Evolutionary conservation across 306 rosid species (phyloP).

Genomic region (Begonia loranthoides): DNA sequence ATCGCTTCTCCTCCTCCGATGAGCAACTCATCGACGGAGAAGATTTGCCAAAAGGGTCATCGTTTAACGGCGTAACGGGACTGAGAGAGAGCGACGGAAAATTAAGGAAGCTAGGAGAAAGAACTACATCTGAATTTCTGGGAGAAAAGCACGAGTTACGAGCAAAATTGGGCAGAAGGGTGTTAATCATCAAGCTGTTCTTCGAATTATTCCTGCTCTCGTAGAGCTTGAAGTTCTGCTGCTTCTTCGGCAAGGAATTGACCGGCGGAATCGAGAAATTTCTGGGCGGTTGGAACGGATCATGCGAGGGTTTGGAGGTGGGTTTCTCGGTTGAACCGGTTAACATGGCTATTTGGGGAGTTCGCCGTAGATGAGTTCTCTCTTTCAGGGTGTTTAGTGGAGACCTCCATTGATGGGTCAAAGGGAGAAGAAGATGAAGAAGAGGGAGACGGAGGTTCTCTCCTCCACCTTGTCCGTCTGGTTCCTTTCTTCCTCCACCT

Average conservation of each 20-base stretch:
- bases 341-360: constrained; percentile 46
- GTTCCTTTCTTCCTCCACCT: neutral
- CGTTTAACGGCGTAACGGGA: constrained; percentile 76
- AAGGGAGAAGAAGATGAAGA: neutral
- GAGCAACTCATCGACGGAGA: constrained; percentile 75
- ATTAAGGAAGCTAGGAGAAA: too few species aligned
- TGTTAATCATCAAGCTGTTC: too few species aligned
- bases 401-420: constrained; percentile 49
- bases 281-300: constrained; percentile 25
- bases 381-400: constrained; percentile 43
- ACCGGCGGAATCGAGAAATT: constrained; percentile 70
- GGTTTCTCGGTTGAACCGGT: constrained; percentile 64
- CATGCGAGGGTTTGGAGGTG: constrained; percentile 12
- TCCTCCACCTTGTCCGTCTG: neutral
- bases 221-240: constrained; percentile 73
- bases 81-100: constrained; percentile 90
- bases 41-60: constrained; percentile 59
- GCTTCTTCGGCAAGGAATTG: constrained; percentile 41
- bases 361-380: too few species aligned
- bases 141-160: too few species aligned
- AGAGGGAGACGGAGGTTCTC: neutral
- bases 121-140: too few species aligned
- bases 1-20: constrained; percentile 74
- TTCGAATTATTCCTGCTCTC: constrained; percentile 75
- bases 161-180: too few species aligned